Evolutionary conservation across 2,329 filamentous ascomycete species (phyloP), one percentile per base, ranked within the genome.

Genomic region (Epichloe uncinata): DNA sequence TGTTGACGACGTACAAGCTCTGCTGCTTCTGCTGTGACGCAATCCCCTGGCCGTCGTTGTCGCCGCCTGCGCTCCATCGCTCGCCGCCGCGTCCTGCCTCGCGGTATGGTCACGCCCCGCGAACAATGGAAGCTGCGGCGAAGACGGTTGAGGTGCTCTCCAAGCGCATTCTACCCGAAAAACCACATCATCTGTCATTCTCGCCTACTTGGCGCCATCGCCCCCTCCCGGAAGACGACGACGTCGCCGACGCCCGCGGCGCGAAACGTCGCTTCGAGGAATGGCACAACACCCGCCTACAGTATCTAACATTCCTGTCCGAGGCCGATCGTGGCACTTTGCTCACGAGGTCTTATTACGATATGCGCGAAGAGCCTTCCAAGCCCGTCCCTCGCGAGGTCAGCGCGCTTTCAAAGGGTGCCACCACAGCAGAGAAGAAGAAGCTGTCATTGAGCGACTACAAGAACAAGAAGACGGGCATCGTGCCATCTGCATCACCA

Each of bases 391-490:
- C 66, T 50, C 62, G 61, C 53, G 63, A 68, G 50, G 61, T 69
- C 53, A 61, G 59, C 56, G 61, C 66, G 53, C 68, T 74, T 52
- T 57, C 69, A 48, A 64, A 69, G 55, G 45, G 38, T 33, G 63
- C 63, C 47, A 67, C 63, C 54, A 62, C 62, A 53, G 69, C 71
- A 54, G 69, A 73, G 58, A 78, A 72, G 62, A 78, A 77, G 66
- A 78, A 79, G 61, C 60, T 80, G 55, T 78, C 76, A 13, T 63
- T 81, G 53, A 77, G 73, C 62, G 77, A 80, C 60, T 81, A 79
- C 57, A 76, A 75, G 63, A 79, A 75, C 53, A 74, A 75, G 61
- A 74, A 73, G 60, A 63, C 64, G 15, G 53, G 44, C 49, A 56
- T 59, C 52, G 55, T 55, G 48, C 47, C 61, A 48, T 66, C 68